Evolutionary conservation across 164 flowering plant species (phyloP), one percentile per base, ranked within the genome.

Genomic region (Vitis amurensis): DNA sequence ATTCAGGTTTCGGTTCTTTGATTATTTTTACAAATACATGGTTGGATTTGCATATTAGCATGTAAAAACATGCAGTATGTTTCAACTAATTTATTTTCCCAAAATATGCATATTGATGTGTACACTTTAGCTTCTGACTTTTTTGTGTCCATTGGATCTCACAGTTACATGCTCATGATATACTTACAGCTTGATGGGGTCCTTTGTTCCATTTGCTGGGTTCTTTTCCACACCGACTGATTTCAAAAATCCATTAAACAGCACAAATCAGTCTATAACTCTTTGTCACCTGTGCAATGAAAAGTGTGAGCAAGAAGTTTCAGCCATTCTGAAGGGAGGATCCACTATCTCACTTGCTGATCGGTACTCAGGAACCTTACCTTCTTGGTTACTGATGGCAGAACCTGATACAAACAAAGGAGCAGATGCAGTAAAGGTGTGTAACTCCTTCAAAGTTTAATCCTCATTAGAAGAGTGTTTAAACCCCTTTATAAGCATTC

Each of bases 181-280:
- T 77, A 73, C 81, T 84, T 89, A 65, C 97, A 93, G 98, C 81
- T 89, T 89, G 84, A 82, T 87, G 88, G 87, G 86, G 83, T 87
- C 93, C 8, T 89, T 89, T 83, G 87, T 89, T 55, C 93, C 93
- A 56, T 82, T 89, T 75, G 93, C 88, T 50, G 93, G 93, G 17
- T 89, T 85, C 75, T 87, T 89, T 76, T 23, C 89, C 15, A 63
- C 77, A 53, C 73, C 83, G 5, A 68, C 91, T 13, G 84, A 89
- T 62, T 56, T 72, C 67, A 77, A 76, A 65, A 63, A 50, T 66
- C 76, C 83, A 58, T 68, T 74, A 19, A 70, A 62, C 58, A 70
- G 71, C 68, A 71, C 63, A 49, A 75, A 57, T 61, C 78, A 74
- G 67, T 56, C 83, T 29, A 29, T 51, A 11, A 60, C 68, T 27